A percentile compares a stretch with the other conserved stretches of the same genome.
Evolutionary conservation across 192 early-diverging fungal genomes (phyloP).

Genomic region (Podila verticillata): DNA sequence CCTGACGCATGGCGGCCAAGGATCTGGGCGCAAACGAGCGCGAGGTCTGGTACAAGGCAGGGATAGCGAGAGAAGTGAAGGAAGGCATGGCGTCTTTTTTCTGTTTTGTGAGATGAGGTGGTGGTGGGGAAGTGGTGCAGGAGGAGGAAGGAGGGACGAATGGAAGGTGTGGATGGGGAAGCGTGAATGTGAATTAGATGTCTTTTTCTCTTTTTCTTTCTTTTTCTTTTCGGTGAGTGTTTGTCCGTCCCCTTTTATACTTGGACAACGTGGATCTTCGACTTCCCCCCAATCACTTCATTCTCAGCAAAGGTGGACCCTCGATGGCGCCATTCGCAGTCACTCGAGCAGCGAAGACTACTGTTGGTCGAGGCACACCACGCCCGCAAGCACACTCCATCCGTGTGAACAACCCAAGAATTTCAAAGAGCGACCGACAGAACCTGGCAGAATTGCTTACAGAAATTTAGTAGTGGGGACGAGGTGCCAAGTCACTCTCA

Average conservation of each 20-base stretch:
- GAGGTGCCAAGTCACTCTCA: no score
- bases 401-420: no score
- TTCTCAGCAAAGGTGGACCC: not conserved
- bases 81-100: conserved; percentile 28
- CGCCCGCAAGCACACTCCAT: no score
- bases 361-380: not conserved
- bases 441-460: no score
- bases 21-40: conserved; percentile 42
- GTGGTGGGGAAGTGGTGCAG: not conserved
- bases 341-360: not conserved
- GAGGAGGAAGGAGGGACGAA: not conserved
- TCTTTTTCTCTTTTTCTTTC: not conserved
- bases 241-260: not conserved
- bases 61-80: conserved; percentile 46
- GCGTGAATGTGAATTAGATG: not conserved
- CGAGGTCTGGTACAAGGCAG: conserved; percentile 50
- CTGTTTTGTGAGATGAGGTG: not conserved
- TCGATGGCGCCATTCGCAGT: conserved; percentile 8
- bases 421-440: no score
- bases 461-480: no score
- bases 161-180: not conserved
- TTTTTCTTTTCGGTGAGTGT: not conserved
- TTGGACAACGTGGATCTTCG: no score
- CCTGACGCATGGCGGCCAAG: conserved; percentile 34
- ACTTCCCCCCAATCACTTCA: not conserved